Conservation (phyloP, 345 rosid genomes). For the Acer yangbiense region DNA sequence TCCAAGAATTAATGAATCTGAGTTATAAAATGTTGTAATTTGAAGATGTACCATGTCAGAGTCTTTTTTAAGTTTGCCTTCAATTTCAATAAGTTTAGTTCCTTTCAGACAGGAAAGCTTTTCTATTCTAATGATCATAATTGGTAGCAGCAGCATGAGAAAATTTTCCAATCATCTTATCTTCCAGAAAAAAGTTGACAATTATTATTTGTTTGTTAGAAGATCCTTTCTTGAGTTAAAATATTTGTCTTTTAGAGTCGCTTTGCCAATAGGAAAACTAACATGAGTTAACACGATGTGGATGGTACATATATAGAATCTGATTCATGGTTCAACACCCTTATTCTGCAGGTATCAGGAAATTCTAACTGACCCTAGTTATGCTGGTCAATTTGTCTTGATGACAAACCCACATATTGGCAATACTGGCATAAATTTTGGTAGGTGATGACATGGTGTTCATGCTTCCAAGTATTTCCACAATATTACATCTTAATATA, state of each 20-base stretch:
- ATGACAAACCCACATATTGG: constrained; percentile 98
- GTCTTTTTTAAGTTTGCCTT: too few species aligned
- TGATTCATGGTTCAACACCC: too few species aligned
- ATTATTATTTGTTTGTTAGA: too few species aligned
- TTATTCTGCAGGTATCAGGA: constrained; percentile 84
- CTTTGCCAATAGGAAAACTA: too few species aligned
- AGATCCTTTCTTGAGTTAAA: not conserved
- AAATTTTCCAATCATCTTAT: too few species aligned
- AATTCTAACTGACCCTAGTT: constrained; percentile 96
- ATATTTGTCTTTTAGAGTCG: not conserved
- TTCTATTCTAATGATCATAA: too few species aligned
- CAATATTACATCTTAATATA: not conserved
- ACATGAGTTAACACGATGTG: too few species aligned
- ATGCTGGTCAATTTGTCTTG: constrained; percentile 93
- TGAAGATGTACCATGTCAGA: not conserved
- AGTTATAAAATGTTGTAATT: not conserved
- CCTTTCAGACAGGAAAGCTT: not conserved
- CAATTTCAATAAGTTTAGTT: not conserved
- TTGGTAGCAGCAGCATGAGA: too few species aligned
- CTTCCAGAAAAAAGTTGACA: too few species aligned
- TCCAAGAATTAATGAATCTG: not conserved
- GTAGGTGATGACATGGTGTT: constrained; percentile 35
- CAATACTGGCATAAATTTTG: constrained; percentile 92
- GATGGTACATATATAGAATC: too few species aligned
- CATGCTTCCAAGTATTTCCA: not conserved